Conservation (phyloP, 805 yeast genomes). For the Kodamaea neixiangensis region DNA sequence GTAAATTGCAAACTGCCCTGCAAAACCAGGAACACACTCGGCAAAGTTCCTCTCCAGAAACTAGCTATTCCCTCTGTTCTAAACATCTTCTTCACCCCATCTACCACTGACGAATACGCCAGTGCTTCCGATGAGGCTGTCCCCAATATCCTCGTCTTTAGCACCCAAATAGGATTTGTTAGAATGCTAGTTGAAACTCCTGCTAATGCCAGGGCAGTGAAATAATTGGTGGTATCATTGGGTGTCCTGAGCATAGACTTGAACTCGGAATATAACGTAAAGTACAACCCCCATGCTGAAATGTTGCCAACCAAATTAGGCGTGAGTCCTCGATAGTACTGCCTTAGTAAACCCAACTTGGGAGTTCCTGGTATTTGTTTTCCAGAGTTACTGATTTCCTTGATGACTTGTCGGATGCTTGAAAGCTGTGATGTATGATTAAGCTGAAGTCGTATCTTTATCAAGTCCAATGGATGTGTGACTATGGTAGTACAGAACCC, state of each 20-base stretch:
- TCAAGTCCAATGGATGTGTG: constrained; percentile 87
- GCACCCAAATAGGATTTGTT: constrained; percentile 95
- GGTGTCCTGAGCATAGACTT: constrained; percentile 33
- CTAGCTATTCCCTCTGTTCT: constrained; percentile 58
- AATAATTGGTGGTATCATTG: constrained; percentile 29
- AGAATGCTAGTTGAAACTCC: constrained; percentile 73
- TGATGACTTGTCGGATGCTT: constrained; percentile 2
- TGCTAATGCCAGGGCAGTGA: constrained; percentile 48
- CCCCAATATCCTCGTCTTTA: constrained; percentile 85
- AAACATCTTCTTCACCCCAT: constrained; percentile 54
- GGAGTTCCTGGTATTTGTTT: background rate
- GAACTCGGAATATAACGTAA: constrained; percentile 68
- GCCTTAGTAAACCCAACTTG: constrained; percentile 16
- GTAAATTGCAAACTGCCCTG: constrained; percentile 91
- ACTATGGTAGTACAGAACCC: constrained; percentile 78
- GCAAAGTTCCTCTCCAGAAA: constrained; percentile 73
- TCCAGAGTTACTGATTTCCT: background rate
- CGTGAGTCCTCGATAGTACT: constrained; percentile 70
- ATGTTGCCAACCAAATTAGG: constrained; percentile 86
- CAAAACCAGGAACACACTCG: constrained; percentile 77
- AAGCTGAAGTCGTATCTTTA: constrained; percentile 82
- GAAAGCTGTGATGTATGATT: constrained; percentile 20
- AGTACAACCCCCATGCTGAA: constrained; percentile 86
- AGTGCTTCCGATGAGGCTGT: constrained; percentile 44
- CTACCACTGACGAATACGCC: constrained; percentile 58